Conservation (phyloP, 306 rosid species). For the Gleditsia sinensis region DNA sequence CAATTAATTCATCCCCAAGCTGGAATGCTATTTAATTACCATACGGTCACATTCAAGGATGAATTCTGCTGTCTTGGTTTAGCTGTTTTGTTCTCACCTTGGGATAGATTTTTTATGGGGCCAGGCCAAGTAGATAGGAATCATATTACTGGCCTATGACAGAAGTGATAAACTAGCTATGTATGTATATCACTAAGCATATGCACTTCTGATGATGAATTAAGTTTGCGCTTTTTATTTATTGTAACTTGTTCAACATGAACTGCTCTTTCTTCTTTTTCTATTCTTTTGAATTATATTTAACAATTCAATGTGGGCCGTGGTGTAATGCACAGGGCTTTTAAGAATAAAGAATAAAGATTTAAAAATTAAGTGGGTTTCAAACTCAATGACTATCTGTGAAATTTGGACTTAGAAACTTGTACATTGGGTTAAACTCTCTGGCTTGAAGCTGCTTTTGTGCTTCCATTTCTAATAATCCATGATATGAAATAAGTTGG, state of each 20-base stretch:
- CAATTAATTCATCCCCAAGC: not conserved
- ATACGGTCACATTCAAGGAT: not conserved
- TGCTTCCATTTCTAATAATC: not conserved
- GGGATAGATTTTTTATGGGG: not conserved
- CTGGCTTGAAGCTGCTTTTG: not conserved
- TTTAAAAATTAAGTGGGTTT: not conserved
- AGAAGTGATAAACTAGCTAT: not conserved
- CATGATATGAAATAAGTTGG: not conserved
- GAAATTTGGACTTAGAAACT: conserved; percentile 2
- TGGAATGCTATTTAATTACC: not conserved
- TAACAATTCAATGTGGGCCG: not conserved
- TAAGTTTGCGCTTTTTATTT: not conserved
- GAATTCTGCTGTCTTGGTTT: not conserved
- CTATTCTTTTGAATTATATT: not conserved
- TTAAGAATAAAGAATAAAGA: not conserved
- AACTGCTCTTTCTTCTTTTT: not conserved
- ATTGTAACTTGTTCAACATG: not conserved
- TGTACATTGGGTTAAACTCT: not conserved
- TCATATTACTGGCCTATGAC: not conserved
- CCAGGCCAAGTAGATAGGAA: not conserved
- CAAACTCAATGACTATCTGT: not conserved
- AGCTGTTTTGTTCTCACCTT: not conserved
- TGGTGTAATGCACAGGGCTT: not conserved
- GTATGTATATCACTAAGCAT: no score
- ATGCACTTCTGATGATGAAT: not conserved